Evolutionary conservation across 179 eudicot genomes (phyloP), one percentile per base, ranked within the genome.

Genomic region (Spergularia azorica): DNA sequence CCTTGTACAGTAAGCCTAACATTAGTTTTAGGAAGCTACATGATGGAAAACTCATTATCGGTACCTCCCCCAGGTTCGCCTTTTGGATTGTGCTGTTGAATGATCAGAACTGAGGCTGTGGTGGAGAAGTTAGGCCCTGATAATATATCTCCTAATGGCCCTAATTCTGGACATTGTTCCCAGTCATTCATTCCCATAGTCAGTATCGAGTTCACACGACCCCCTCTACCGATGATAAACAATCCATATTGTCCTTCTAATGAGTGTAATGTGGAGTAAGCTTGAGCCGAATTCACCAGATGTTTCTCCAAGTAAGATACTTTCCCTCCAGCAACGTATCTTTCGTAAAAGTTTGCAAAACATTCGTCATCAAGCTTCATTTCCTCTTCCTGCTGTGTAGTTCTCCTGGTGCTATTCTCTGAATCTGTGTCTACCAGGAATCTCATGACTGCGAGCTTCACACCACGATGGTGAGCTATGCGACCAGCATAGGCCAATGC

Each of bases 131-230:
- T 90, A 0, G 98, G 92, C 50, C 95, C 89, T 0, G 97, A 88
- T 0, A 95, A 81, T 41, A 95, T 92, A 67, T 95, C 98, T 8
- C 98, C 97, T 1, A 95, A 84, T 0, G 98, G 98, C 7, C 98
- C 98, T 9, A 95, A 78, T 80, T 95, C 98, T 0, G 98, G 97
- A 75, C 97, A 95, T 76, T 93, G 93, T 78, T 92, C 98, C 97
- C 95, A 90, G 46, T 95, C 98, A 64, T 91, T 93, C 98, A 95
- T 95, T 69, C 98, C 98, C 57, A 79, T 86, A 1, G 98, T 95
- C 73, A 95, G 73, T 54, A 89, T 79, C 12, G 98, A 88, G 48
- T 95, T 95, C 57, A 86, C 94, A 46, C 97, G 76, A 10, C 97
- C 97, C 13, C 93, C 98, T 77, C 96, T 72, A 0, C 97, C 98